Conservation (phyloP, 352 stramenopile species). For the Nothophytophthora sp. region DNA sequence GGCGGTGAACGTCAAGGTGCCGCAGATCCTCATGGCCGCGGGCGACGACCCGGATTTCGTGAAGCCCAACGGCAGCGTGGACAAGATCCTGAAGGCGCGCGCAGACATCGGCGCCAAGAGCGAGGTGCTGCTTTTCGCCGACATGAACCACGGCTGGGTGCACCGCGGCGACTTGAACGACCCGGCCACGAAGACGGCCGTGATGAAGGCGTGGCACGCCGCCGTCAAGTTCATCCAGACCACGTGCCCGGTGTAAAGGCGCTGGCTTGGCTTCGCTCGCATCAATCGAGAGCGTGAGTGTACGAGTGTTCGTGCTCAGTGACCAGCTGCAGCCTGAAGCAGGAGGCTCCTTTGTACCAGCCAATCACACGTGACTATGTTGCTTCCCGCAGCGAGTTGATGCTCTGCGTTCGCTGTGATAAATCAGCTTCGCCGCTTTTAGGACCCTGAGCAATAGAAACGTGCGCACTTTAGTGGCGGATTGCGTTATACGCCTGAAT, state of each 20-base stretch:
- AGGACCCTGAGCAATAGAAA: too few species aligned
- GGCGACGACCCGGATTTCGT: conserved; percentile 74
- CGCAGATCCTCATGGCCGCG: conserved; percentile 68
- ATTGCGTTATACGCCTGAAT: too few species aligned
- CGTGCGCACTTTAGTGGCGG: too few species aligned
- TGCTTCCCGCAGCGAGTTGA: too few species aligned
- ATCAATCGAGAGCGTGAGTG: too few species aligned
- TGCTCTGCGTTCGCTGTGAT: too few species aligned
- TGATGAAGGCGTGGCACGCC: conserved; percentile 65
- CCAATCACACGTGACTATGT: neutral
- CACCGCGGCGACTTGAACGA: conserved; percentile 80
- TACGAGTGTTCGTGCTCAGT: too few species aligned
- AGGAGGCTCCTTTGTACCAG: neutral
- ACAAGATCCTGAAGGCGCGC: conserved; percentile 69
- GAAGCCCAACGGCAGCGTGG: conserved; percentile 64
- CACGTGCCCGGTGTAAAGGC: conserved; percentile 38
- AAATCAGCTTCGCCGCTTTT: too few species aligned
- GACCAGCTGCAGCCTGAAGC: too few species aligned
- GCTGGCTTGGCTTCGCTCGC: too few species aligned
- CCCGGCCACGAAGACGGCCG: conserved; percentile 53
- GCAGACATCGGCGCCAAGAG: conserved; percentile 53
- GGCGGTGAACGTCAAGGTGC: conserved; percentile 66
- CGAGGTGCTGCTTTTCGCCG: conserved; percentile 65
- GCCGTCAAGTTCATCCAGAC: conserved; percentile 68
- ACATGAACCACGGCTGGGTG: conserved; percentile 84